Base-by-base conservation (phyloP, 441 rosid species). In the Sinapis alba region DNA sequence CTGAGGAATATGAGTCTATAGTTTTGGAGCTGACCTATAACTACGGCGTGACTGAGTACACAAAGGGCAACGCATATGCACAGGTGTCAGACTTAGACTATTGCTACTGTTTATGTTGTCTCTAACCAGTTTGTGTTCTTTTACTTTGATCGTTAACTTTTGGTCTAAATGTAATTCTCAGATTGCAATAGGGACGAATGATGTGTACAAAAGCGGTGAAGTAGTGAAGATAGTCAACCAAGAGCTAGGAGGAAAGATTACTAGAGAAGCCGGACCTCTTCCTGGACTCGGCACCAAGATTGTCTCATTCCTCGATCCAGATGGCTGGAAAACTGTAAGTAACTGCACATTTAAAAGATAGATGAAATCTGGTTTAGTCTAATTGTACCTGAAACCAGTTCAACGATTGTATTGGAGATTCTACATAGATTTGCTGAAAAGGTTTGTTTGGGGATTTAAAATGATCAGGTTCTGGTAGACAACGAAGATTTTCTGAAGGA, bases 271-370 rank as follows among this genome's bases (percentile, higher is more conserved):
- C 0, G 98, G 99, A 70, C 96, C 97, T 41, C 61, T 93, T 83
- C 93, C 97, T 7, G 99, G 99, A 81, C 18, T 93, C 28, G 88
- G 86, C 82, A 90, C 98, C 81, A 96, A 93, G 84, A 93, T 92
- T 56, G 86, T 87, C 74, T 76, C 93, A 62, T 94, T 96, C 73
- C 84, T 92, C 7, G 99, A 96, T 71, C 98, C 98, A 16, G 98
- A 96, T 86, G 98, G 98, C 80, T 94, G 98, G 99, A 96, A 94
- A 86, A 92, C 95, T 3, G 97, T 93, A 81, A 81, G 94, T 68
- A 19, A 24, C 7, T 20, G 28, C 60, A 10, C 15, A 54, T 54
- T 5, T 47, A 5, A 2, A 21, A 15, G 10, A 45, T n/a, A 18
- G 54, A 47, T 47, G 54, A 47, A 47, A 2, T 47, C 21, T 47